Evolutionary conservation across 306 rosid genomes (phyloP).

Genomic region (Sechiopsis laciniata): DNA sequence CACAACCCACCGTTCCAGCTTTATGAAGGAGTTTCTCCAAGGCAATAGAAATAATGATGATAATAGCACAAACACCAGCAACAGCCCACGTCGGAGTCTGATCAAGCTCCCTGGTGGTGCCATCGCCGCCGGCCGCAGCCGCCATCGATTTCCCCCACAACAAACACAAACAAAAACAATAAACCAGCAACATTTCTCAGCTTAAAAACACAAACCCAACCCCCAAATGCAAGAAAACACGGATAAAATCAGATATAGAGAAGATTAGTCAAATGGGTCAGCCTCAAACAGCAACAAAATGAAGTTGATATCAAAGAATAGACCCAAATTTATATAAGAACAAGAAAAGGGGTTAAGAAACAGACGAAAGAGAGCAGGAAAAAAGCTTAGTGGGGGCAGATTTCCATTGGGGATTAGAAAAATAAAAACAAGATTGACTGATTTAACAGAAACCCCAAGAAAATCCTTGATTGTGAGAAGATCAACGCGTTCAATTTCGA

Average conservation of each 20-base stretch:
- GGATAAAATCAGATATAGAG: neutral
- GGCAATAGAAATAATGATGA: conserved; percentile 57
- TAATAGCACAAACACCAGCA: conserved; percentile 67
- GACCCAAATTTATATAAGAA: neutral
- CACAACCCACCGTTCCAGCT: conserved; percentile 53
- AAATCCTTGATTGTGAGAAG: neutral
- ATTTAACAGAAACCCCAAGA: conserved; percentile 11
- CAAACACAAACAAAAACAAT: conserved; percentile 11
- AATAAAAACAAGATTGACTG: neutral
- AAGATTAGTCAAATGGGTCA: neutral
- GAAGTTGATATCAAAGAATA: neutral
- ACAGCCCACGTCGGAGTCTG: conserved; percentile 95
- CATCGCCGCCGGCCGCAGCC: conserved; percentile 28
- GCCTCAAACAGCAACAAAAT: neutral
- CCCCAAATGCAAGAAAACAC: neutral
- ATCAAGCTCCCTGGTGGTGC: conserved; percentile 50
- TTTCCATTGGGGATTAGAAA: neutral
- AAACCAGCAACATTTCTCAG: conserved; percentile 16
- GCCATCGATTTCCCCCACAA: conserved; percentile 40
- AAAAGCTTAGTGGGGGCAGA: neutral
- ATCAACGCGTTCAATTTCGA: neutral
- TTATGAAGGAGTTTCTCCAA: conserved; percentile 72
- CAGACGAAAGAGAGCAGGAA: neutral
- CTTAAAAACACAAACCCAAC: neutral
- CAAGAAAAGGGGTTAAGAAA: too few relatives aligned